phyloP scores from a whole-genome alignment of 495 filamentous ascomycete species.

The Neurospora cerealis region DNA sequence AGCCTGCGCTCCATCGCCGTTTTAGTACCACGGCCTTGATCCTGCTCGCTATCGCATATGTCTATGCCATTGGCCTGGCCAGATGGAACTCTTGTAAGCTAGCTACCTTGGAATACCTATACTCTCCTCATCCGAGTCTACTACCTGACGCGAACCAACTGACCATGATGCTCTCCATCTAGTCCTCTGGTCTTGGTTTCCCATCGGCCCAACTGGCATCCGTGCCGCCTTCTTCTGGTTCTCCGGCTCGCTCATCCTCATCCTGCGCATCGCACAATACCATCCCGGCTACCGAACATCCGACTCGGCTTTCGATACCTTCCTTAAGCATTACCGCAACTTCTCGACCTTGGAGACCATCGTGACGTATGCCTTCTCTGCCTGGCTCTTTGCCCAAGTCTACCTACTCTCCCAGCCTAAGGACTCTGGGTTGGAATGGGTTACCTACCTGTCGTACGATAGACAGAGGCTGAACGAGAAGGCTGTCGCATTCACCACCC shows the following conservation, averaged over 20 bases:
- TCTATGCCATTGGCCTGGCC: slow-evolving; percentile 60
- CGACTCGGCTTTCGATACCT: slow-evolving; percentile 52
- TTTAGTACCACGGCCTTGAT: slow-evolving; percentile 67
- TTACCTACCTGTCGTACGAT: slow-evolving; percentile 56
- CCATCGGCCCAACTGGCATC: slow-evolving; percentile 62
- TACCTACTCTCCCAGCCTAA: slow-evolving; percentile 68
- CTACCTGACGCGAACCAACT: slow-evolving; percentile 5
- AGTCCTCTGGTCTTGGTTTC: slow-evolving; percentile 85
- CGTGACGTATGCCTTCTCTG: slow-evolving; percentile 64
- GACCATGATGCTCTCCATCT: neutral
- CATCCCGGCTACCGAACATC: slow-evolving; percentile 68
- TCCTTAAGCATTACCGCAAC: slow-evolving; percentile 43
- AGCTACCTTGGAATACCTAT: neutral
- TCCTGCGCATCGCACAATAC: slow-evolving; percentile 78
- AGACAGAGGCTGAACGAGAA: slow-evolving; percentile 78
- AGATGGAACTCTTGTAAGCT: slow-evolving; percentile 58
- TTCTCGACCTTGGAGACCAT: slow-evolving; percentile 56
- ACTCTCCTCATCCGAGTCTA: neutral
- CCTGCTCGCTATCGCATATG: slow-evolving; percentile 59
- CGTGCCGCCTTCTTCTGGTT: slow-evolving; percentile 70
- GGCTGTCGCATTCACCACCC: slow-evolving; percentile 67
- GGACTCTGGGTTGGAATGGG: slow-evolving; percentile 57
- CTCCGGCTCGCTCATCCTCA: slow-evolving; percentile 53
- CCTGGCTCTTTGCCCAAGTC: slow-evolving; percentile 69
- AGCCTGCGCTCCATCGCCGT: slow-evolving; percentile 75